Base-by-base conservation (phyloP, 2,329 filamentous ascomycete genomes). In the Tolypocladium inflatum region DNA sequence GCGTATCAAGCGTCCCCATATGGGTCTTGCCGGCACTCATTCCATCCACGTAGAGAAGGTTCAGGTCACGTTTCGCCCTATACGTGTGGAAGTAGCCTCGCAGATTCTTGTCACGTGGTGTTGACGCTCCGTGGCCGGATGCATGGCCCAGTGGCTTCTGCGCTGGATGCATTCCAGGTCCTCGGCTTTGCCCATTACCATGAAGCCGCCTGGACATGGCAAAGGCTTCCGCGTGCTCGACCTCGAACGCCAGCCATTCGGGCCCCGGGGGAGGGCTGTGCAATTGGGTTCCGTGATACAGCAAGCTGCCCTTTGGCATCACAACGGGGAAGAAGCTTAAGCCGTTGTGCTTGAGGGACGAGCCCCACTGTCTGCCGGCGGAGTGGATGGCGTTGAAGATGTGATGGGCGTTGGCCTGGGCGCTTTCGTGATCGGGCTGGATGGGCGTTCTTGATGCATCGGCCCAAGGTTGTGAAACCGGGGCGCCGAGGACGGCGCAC, bases 231-330 rank as follows among this genome's bases (percentile, higher is more conserved):
- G 88, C 85, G 70, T 91, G 89, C 64, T 91, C 88, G 4, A 87
- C 80, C 68, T 91, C 88, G 65, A 91, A 91, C 0, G 89, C 88
- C 1, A 91, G 75, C 87, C 88, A 91, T 64, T 91, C 85, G 3
- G 78, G 80, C 0, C 77, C 79, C 2, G 71, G 69, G 0, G 88
- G 78, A 0, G 77, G 73, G 1, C 78, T 69, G 0, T 73, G 63
- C 0, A 65, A 68, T 10, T 63, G 63, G 0, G 78, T 79, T 15
- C 89, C 88, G 66, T 91, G 88, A 64, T 90, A 89, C 11, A 91
- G 70, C 41, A 85, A 73, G 0, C 84, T 87, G 3, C 84, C 86
- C 21, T 76, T 74, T 0, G 88, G 87, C 0, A 91, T 78, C 0
- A 78, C 80, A 1, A 81, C 87, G 0, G 87, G 76, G 64, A 90